phyloP scores from a whole-genome alignment of 768 basidiomycete genomes.

The Boletus patriciae region DNA sequence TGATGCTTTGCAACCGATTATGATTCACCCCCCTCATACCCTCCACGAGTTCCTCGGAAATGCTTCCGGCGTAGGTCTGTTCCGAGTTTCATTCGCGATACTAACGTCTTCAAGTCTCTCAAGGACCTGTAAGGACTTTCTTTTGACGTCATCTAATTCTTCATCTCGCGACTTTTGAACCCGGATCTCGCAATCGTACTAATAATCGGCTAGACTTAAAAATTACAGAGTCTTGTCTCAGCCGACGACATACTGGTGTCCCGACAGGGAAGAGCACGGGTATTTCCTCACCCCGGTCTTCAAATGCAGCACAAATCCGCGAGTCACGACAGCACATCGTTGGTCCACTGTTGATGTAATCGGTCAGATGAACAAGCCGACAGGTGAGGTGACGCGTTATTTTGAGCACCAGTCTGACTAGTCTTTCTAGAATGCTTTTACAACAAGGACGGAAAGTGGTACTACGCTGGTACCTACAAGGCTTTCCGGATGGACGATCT shows the following conservation, averaged over 20 bases:
- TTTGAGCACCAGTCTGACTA: not conserved
- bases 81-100: not conserved
- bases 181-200: not conserved
- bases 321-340: constrained; percentile 71
- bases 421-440: constrained; percentile 67
- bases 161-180: not conserved
- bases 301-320: constrained; percentile 79
- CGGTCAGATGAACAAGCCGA: constrained; percentile 57
- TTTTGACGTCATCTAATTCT: not conserved
- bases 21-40: constrained; percentile 61
- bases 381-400: constrained; percentile 42
- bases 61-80: constrained; percentile 51
- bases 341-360: constrained; percentile 69
- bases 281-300: constrained; percentile 71
- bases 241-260: constrained; percentile 73
- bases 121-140: constrained; percentile 51
- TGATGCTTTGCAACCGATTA: constrained; percentile 65
- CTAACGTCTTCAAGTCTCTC: constrained; percentile 44
- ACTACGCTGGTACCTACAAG: constrained; percentile 79
- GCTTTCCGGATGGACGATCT: constrained; percentile 66
- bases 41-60: constrained; percentile 69
- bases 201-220: constrained; percentile 46
- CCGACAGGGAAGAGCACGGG: constrained; percentile 80
- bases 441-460: constrained; percentile 78
- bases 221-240: constrained; percentile 70